Percentiles rank a stretch among this genome's conserved stretches.
Evolutionary conservation across 495 filamentous ascomycete genomes (phyloP).

Genomic region (Podospora pseudocomata): DNA sequence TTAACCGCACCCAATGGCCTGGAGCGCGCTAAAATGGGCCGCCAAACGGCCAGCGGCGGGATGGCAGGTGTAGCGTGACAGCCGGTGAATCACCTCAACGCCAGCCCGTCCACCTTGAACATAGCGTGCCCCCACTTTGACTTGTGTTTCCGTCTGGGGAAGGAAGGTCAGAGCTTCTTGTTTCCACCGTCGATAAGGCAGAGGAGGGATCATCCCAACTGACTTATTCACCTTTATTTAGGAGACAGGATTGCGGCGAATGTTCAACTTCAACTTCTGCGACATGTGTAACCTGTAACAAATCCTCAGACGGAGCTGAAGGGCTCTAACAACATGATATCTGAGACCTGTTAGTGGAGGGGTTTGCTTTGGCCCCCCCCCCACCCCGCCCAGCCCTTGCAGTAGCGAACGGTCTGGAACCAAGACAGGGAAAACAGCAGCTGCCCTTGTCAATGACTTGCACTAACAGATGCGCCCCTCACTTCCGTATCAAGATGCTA

Average conservation of each 20-base stretch:
- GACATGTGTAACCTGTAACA: conserved; percentile 1
- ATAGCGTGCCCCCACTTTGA: neutral
- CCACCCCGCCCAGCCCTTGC: neutral
- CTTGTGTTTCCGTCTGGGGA: neutral
- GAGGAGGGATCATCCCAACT: neutral
- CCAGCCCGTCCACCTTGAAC: neutral
- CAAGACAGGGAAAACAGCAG: neutral
- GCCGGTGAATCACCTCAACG: neutral
- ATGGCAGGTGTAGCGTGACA: neutral
- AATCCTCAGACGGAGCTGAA: neutral
- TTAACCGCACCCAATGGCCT: neutral
- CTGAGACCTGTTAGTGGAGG: too few relatives aligned
- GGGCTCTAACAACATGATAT: neutral
- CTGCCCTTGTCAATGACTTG: too few relatives aligned
- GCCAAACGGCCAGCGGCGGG: neutral
- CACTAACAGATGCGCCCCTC: neutral
- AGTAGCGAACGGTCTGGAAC: neutral
- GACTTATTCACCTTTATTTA: neutral
- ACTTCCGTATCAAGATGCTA: neutral
- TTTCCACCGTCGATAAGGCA: neutral
- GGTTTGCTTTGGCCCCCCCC: neutral
- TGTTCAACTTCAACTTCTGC: neutral
- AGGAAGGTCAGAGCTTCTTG: neutral
- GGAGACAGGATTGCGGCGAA: neutral
- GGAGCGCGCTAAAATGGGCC: neutral